A percentile compares a stretch with the other conserved stretches of the same genome.
Conservation (phyloP, 1,284 basidiomycete genomes). For the Heliocybe sulcata region DNA sequence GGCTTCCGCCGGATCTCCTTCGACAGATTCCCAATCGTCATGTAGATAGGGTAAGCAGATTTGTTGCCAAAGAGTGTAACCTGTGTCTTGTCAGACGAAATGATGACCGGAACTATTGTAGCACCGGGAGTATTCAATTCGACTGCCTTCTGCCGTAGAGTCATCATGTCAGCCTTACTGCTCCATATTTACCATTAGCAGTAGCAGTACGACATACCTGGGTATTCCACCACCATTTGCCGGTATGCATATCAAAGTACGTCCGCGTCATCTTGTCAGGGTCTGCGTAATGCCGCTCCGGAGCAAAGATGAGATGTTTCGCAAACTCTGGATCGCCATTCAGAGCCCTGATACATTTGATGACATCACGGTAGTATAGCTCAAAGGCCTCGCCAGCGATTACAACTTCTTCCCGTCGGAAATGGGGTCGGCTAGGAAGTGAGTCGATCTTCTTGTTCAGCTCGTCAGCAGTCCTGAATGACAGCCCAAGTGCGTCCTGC, state of each 20-base stretch:
- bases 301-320: conserved; percentile 11
- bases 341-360: conserved; percentile 20
- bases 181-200: too few species aligned
- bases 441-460: conserved; percentile 10
- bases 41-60: conserved; percentile 31
- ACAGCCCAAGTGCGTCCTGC: neutral
- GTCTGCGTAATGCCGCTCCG: conserved; percentile 20
- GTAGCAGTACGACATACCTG: too few species aligned
- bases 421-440: conserved; percentile 4
- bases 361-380: conserved; percentile 20
- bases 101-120: conserved; percentile 32
- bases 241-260: conserved; percentile 17
- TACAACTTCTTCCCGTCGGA: neutral
- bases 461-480: neutral
- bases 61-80: conserved; percentile 29
- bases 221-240: conserved; percentile 12
- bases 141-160: conserved; percentile 21
- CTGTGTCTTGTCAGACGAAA: conserved; percentile 32
- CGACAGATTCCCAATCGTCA: conserved; percentile 37
- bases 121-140: conserved; percentile 22
- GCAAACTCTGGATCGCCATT: conserved; percentile 18
- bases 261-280: conserved; percentile 5
- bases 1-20: conserved; percentile 30
- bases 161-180: too few species aligned
- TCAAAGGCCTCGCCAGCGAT: conserved; percentile 17